Conservation (phyloP, 2,329 filamentous ascomycete species). For the Calonectria naviculata region DNA sequence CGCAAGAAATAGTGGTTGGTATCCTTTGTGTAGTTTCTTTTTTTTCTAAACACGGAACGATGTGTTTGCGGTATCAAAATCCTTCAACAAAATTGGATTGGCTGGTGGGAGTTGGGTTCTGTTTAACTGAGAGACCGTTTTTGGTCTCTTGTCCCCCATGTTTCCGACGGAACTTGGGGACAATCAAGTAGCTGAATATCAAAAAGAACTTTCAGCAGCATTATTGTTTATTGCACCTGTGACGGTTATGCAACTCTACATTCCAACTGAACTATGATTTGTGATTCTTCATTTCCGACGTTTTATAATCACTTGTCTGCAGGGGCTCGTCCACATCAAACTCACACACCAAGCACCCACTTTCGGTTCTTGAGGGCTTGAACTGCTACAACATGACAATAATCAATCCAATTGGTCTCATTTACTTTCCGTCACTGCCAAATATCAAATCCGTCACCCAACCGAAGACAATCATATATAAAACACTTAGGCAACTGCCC, state of each 20-base stretch:
- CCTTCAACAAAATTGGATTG: conserved; percentile 41
- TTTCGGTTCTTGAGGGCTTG: background rate
- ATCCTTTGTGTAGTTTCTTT: conserved; percentile 20
- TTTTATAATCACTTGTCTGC: conserved; percentile 18
- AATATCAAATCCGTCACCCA: background rate
- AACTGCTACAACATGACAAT: background rate
- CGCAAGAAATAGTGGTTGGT: conserved; percentile 40
- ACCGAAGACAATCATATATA: conserved; percentile 19
- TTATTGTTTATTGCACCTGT: too few species aligned
- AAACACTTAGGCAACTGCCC: conserved; percentile 13
- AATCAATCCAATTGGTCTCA: conserved; percentile 12
- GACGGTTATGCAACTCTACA: too few species aligned
- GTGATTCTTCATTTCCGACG: background rate
- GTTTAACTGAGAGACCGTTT: conserved; percentile 30
- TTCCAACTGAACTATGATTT: background rate
- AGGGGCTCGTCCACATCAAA: background rate
- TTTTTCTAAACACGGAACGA: conserved; percentile 19
- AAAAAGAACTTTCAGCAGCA: conserved; percentile 4
- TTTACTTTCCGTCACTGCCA: background rate
- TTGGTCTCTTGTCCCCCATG: conserved; percentile 25
- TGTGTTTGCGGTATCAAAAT: conserved; percentile 37
- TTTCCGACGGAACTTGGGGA: background rate
- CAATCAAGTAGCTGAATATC: conserved; percentile 17
- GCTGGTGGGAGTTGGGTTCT: conserved; percentile 42
- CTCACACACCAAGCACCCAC: background rate